Base-by-base conservation (phyloP, 2,329 filamentous ascomycete genomes). In the Alternaria ethzedia region DNA sequence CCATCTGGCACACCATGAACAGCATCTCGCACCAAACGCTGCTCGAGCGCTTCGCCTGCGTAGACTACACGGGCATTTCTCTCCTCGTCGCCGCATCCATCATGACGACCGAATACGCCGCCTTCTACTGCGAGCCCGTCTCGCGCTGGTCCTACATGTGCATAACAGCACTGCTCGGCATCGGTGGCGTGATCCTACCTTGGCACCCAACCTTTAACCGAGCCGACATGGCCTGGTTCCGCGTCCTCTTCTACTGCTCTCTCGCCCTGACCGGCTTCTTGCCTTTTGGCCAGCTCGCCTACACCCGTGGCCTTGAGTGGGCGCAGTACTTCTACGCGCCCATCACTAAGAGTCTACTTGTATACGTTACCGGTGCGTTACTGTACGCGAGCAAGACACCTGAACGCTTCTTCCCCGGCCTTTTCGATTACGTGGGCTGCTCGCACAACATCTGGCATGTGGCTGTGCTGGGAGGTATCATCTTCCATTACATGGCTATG, bases 1-100 rank as follows among this genome's bases (percentile, higher is more conserved):
- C 91, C 67, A 89, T 98, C 76, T 99, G 96, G 96, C 96, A 99
- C 83, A 97, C 96, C 25, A 98, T 99, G 94, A 97, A 95, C 83
- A 93, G 93, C 73, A 96, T 98, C 58, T 94, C 95, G 17, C 92
- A 97, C 70, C 90, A 97, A 74, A 88, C 89, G 20, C 88, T 97
- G 45, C 91, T 99, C 82, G 96, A 97, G 78, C 91, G 94, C 65
- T 98, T 99, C 75, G 96, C 96, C 17, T 99, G 96, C 79, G 94
- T 99, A 63, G 96, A 99, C 80, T 99, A 99, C 82, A 98, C 96
- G 0, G 96, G 96, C 59, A 99, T 99, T 70, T 97, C 94, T 2
- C 85, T 99, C 54, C 87, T 99, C 25, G 96, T 99, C 56, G 93
- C 96, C 3, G 94, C 96, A 10, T 97, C 93, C 60, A 99, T 99